Conservation (phyloP, 495 filamentous ascomycete genomes). For the Chaetomium tenue region DNA sequence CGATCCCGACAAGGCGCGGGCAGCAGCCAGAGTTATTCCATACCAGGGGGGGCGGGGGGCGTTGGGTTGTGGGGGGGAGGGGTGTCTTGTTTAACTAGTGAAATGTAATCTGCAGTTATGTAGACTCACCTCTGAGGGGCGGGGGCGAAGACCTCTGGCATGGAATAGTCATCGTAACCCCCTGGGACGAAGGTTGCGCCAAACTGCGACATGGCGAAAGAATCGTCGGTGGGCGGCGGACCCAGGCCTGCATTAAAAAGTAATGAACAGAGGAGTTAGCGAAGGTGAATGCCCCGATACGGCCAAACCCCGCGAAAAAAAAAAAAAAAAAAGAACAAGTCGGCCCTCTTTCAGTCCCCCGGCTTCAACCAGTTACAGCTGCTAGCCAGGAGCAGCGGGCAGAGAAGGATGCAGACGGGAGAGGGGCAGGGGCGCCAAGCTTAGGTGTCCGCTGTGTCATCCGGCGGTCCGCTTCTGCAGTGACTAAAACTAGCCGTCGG, state of each 20-base stretch:
- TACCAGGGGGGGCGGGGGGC: too few species aligned
- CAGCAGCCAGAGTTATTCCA: too few species aligned
- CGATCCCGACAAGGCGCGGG: slow-evolving; percentile 8
- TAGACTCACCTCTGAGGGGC: slow-evolving; percentile 79
- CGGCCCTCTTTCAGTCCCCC: neutral
- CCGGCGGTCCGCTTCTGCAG: slow-evolving; percentile 5
- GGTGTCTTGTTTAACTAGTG: too few species aligned
- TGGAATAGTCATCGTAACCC: slow-evolving; percentile 83
- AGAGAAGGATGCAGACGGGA: slow-evolving; percentile 8
- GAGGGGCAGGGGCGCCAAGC: slow-evolving; percentile 28
- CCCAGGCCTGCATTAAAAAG: slow-evolving; percentile 42
- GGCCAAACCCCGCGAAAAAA: slow-evolving; percentile 20
- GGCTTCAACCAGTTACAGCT: slow-evolving; percentile 16
- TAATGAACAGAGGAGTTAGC: slow-evolving; percentile 28
- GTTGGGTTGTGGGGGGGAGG: too few species aligned
- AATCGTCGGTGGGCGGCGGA: slow-evolving; percentile 41
- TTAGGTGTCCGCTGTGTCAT: slow-evolving; percentile 1
- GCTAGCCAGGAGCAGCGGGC: neutral
- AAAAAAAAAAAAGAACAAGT: neutral
- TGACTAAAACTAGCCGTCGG: neutral
- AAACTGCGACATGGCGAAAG: slow-evolving; percentile 53
- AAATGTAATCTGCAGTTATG: neutral
- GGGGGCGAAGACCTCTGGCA: slow-evolving; percentile 62
- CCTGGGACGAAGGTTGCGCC: slow-evolving; percentile 91
- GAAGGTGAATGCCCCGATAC: slow-evolving; percentile 17